A percentile compares a stretch with the other conserved stretches of the same genome.
phyloP scores from a whole-genome alignment of 768 basidiomycete genomes.

The Lentinus brumalis region DNA sequence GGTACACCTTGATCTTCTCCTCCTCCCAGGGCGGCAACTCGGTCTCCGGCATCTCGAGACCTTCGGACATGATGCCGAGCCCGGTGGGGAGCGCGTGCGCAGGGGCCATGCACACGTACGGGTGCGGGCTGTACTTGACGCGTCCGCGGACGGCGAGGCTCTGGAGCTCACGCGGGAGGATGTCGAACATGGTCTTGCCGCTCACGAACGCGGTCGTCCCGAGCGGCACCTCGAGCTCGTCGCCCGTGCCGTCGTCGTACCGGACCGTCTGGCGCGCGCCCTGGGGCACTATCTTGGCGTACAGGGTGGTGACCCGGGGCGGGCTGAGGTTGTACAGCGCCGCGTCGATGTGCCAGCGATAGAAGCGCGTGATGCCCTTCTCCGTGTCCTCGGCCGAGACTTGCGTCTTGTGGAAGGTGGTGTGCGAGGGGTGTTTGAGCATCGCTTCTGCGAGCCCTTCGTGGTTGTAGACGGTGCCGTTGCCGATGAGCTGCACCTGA shows the following conservation, averaged over 20 bases:
- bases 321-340: slow-evolving; percentile 77
- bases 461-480: slow-evolving; percentile 78
- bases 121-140: slow-evolving; percentile 82
- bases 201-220: slow-evolving; percentile 87
- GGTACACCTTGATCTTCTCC: slow-evolving; percentile 68
- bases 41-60: slow-evolving; percentile 61
- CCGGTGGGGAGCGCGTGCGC: slow-evolving; percentile 76
- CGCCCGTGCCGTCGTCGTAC: slow-evolving; percentile 88
- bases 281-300: slow-evolving; percentile 71
- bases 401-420: slow-evolving; percentile 81
- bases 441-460: slow-evolving; percentile 77
- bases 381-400: slow-evolving; percentile 75
- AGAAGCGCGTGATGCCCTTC: slow-evolving; percentile 80
- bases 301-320: slow-evolving; percentile 87
- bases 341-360: slow-evolving; percentile 93
- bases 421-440: slow-evolving; percentile 86
- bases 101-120: slow-evolving; percentile 89
- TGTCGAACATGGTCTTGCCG: slow-evolving; percentile 83
- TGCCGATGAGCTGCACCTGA: slow-evolving; percentile 92
- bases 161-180: slow-evolving; percentile 70
- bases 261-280: slow-evolving; percentile 64
- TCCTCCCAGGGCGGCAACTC: slow-evolving; percentile 85
- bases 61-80: slow-evolving; percentile 80
- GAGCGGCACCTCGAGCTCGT: slow-evolving; percentile 78
- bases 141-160: slow-evolving; percentile 75